Evolutionary conservation across 2,329 filamentous ascomycete genomes (phyloP).

Genomic region (Fusarium stilboides): DNA sequence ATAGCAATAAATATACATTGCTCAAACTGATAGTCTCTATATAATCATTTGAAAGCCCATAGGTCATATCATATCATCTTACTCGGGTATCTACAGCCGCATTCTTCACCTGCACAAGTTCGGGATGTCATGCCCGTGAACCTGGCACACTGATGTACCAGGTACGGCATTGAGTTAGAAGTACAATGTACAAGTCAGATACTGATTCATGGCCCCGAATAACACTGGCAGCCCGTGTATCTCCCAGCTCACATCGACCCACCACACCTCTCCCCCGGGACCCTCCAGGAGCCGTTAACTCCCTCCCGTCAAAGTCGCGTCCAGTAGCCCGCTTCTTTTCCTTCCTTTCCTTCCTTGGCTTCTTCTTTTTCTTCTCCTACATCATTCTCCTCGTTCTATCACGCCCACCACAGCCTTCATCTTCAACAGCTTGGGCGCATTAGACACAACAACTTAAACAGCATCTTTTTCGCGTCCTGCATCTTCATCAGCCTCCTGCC

Average conservation of each 20-base stretch:
- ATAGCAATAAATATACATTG: not conserved
- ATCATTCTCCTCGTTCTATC: slow-evolving; percentile 27
- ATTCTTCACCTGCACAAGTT: slow-evolving; percentile 5
- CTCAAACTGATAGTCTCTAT: not conserved
- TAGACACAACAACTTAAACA: slow-evolving; percentile 13
- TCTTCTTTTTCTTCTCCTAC: slow-evolving; percentile 42
- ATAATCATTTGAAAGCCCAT: not conserved
- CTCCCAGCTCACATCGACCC: slow-evolving; percentile 31
- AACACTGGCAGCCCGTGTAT: slow-evolving; percentile 22
- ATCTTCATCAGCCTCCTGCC: slow-evolving; percentile 38
- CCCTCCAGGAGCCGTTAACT: slow-evolving; percentile 47
- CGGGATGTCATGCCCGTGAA: slow-evolving; percentile 12
- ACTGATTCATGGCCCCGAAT: slow-evolving; percentile 18
- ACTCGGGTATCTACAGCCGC: slow-evolving; percentile 13
- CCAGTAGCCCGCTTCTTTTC: slow-evolving; percentile 47
- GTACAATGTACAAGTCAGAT: slow-evolving; percentile 32
- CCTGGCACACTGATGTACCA: slow-evolving; percentile 35
- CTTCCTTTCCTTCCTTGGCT: slow-evolving; percentile 30
- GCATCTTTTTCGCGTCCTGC: slow-evolving; percentile 37
- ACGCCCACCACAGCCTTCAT: slow-evolving; percentile 24
- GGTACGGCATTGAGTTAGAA: slow-evolving; percentile 25
- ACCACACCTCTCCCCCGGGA: slow-evolving; percentile 45
- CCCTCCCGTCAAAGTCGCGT: slow-evolving; percentile 47
- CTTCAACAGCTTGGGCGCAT: slow-evolving; percentile 3
- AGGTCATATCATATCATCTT: not conserved